Conservation (phyloP, 768 basidiomycete genomes). For the Mycena filopes region DNA sequence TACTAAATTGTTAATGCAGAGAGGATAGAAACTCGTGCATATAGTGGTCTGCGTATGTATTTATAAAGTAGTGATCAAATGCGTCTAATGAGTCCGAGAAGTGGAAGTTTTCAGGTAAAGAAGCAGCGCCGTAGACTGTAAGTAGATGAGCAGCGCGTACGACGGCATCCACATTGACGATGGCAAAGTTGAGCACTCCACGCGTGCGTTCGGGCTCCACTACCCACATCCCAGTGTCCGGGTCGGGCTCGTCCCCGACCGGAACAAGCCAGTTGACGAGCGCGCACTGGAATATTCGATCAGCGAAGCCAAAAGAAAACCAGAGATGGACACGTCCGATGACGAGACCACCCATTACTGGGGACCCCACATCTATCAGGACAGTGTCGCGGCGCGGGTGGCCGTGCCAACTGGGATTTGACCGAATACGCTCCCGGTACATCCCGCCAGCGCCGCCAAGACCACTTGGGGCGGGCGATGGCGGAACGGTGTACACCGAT, state of each 20-base stretch:
- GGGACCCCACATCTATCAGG: constrained; percentile 37
- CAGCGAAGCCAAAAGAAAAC: constrained; percentile 41
- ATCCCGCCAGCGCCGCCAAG: constrained; percentile 29
- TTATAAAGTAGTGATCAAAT: constrained; percentile 40
- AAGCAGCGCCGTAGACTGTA: constrained; percentile 37
- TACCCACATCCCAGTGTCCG: constrained; percentile 46
- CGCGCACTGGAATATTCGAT: constrained; percentile 33
- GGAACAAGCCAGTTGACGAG: constrained; percentile 31
- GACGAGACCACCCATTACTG: constrained; percentile 41
- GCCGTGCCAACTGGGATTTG: constrained; percentile 37
- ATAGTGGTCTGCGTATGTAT: constrained; percentile 47
- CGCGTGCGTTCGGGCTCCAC: constrained; percentile 36
- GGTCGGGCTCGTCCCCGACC: constrained; percentile 31
- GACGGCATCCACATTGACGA: constrained; percentile 39
- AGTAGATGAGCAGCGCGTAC: constrained; percentile 42
- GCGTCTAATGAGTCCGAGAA: constrained; percentile 36
- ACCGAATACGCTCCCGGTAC: constrained; percentile 41
- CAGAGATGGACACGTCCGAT: constrained; percentile 42
- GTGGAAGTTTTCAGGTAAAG: constrained; percentile 35
- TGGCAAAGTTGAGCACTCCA: constrained; percentile 15
- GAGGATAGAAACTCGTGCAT: constrained; percentile 35
- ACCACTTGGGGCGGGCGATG: constrained; percentile 1
- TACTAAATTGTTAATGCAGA: too few species aligned
- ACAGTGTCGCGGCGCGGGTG: constrained; percentile 40
- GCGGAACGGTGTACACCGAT: constrained; percentile 1